Percentiles rank a stretch among this genome's conserved stretches.
Conservation (phyloP, 345 rosid genomes). For the Geranium rotundifolium region DNA sequence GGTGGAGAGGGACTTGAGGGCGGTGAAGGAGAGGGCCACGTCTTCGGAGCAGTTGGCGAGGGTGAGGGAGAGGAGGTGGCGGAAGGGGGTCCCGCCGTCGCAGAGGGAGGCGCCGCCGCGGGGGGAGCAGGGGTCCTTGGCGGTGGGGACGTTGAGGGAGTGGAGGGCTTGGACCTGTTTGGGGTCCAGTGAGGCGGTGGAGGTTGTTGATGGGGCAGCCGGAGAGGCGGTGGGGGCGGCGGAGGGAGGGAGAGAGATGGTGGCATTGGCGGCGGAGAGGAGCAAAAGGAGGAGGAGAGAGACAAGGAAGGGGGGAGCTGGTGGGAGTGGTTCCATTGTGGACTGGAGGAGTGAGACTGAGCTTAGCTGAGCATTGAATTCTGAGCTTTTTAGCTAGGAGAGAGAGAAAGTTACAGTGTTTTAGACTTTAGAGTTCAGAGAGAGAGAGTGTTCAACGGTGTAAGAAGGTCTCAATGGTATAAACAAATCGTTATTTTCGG, state of each 20-base stretch:
- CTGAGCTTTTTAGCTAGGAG: neutral
- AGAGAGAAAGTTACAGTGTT: neutral
- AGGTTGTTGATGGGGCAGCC: constrained; percentile 17
- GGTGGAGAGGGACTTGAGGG: constrained; percentile 61
- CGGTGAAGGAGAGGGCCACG: constrained; percentile 36
- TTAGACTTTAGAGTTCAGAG: neutral
- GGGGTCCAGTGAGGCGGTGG: constrained; percentile 56
- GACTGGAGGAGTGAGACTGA: neutral
- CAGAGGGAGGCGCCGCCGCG: constrained; percentile 37
- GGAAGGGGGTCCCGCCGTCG: constrained; percentile 56
- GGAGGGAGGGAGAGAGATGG: constrained; percentile 20
- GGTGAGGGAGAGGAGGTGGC: constrained; percentile 55
- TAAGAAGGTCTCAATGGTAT: no score
- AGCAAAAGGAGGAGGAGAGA: constrained; percentile 7
- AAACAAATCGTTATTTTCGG: no score
- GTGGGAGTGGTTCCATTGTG: constrained; percentile 30
- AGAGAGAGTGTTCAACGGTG: constrained; percentile 6
- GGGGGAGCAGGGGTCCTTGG: constrained; percentile 49
- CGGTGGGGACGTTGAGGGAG: constrained; percentile 60
- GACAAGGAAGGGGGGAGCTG: constrained; percentile 6
- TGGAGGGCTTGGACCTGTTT: constrained; percentile 65
- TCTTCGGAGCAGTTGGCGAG: constrained; percentile 57
- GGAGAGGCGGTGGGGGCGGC: constrained; percentile 7
- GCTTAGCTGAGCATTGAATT: no score
- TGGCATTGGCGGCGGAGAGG: neutral